phyloP scores from a whole-genome alignment of 75 land plant genomes.

The Sequoia sempervirens region DNA sequence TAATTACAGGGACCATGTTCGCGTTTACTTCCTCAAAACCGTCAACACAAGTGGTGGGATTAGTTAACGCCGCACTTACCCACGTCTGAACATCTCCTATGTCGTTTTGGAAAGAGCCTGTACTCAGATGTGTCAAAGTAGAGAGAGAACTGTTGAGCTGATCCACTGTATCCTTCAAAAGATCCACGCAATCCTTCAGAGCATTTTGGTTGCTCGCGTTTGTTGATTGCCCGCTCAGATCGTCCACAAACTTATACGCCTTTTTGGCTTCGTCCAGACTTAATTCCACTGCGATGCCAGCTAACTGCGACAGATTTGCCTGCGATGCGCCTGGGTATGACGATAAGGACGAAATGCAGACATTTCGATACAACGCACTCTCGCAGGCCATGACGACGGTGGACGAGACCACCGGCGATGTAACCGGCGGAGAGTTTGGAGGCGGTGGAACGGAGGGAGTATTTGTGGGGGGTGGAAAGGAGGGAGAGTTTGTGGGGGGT shows the following conservation, averaged over 20 bases:
- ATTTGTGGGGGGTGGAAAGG: background rate
- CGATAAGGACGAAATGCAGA: background rate
- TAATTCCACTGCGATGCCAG: slow-evolving; percentile 3
- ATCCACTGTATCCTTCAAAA: background rate
- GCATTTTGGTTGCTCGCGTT: background rate
- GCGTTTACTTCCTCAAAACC: background rate
- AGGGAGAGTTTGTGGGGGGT: background rate
- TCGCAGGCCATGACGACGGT: slow-evolving; percentile 1
- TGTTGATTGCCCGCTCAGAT: background rate
- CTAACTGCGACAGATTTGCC: background rate
- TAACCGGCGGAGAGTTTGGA: background rate
- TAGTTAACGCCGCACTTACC: slow-evolving; percentile 2
- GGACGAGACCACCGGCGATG: background rate
- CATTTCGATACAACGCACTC: background rate
- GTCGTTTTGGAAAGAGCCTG: background rate
- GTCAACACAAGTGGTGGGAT: background rate
- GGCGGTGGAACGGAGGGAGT: background rate
- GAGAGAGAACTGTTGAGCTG: background rate
- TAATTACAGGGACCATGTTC: background rate
- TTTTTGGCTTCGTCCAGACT: background rate
- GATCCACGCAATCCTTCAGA: background rate
- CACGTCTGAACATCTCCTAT: slow-evolving; percentile 9
- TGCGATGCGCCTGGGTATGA: background rate
- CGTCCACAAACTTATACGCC: background rate
- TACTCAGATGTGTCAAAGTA: background rate